Evolutionary conservation across 1,284 basidiomycete species (phyloP).

Genomic region (Macrocystidia cucumis): DNA sequence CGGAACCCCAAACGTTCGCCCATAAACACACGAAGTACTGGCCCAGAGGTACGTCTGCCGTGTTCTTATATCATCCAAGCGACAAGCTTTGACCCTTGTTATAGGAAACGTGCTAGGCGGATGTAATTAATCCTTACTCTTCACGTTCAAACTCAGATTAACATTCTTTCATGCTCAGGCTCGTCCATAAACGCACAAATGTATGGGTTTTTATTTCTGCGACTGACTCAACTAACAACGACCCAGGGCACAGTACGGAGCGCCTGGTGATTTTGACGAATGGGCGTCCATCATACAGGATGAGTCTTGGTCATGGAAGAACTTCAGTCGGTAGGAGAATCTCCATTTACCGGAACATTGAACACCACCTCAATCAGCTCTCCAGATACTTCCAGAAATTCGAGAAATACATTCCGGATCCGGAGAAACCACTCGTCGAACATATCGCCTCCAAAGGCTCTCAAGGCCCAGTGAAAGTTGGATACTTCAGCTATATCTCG

Average conservation of each 20-base stretch:
- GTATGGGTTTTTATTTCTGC: conserved; percentile 21
- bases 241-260: conserved; percentile 55
- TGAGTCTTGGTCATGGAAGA: conserved; percentile 55
- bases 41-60: conserved; percentile 44
- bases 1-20: conserved; percentile 46
- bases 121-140: conserved; percentile 33
- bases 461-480: conserved; percentile 42
- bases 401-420: conserved; percentile 45
- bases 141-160: not conserved
- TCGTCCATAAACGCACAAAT: conserved; percentile 63
- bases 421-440: conserved; percentile 40
- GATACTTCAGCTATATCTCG: conserved; percentile 33
- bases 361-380: not conserved
- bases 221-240: not conserved
- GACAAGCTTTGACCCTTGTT: not conserved
- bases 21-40: conserved; percentile 39
- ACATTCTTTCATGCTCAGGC: conserved; percentile 24
- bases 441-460: conserved; percentile 34
- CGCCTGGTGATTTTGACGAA: conserved; percentile 64
- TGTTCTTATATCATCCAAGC: not conserved
- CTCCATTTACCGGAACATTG: not conserved
- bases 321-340: conserved; percentile 32
- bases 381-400: conserved; percentile 60
- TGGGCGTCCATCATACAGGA: conserved; percentile 53
- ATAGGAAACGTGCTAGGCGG: conserved; percentile 61